These are phyloP conservation scores for Mortierella sp. DNA, from an alignment of 371 early-diverging fungal genomes.

Conservation along the genomic window DNA sequence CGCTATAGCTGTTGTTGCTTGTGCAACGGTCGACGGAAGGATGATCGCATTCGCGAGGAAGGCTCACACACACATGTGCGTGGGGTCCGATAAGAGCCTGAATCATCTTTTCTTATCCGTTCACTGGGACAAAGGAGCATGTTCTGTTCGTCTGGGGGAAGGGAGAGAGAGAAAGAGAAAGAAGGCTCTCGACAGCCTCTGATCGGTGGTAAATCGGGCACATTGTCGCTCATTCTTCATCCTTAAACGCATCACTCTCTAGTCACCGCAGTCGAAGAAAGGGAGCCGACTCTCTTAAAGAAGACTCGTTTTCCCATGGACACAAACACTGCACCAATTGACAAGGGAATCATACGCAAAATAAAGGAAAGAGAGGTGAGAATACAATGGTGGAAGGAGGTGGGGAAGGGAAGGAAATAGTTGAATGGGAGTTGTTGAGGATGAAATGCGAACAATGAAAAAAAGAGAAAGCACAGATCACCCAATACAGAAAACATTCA, in stretches of 20 bases:
- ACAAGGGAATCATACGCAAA: background rate
- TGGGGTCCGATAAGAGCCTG: background rate
- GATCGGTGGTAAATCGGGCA: slow-evolving; percentile 1
- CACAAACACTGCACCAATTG: background rate
- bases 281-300: too few relatives aligned
- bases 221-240: background rate
- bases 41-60: slow-evolving; percentile 38
- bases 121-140: too few relatives aligned
- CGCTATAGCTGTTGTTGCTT: background rate
- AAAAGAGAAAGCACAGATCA: slow-evolving; percentile 27
- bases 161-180: background rate
- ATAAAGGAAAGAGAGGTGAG: background rate
- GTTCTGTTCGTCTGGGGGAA: background rate
- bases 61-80: background rate
- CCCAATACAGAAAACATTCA: slow-evolving; percentile 1
- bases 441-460: too few relatives aligned
- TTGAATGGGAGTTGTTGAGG: background rate
- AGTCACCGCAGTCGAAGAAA: background rate
- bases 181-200: background rate
- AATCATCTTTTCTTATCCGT: background rate
- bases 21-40: slow-evolving; percentile 8
- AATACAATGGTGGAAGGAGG: background rate
- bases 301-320: background rate
- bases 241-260: background rate
- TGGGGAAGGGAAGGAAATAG: background rate